Evolutionary conservation across 2,329 filamentous ascomycete species (phyloP), one percentile per base, ranked within the genome.

Genomic region (Cadophora luteo-olivacea): DNA sequence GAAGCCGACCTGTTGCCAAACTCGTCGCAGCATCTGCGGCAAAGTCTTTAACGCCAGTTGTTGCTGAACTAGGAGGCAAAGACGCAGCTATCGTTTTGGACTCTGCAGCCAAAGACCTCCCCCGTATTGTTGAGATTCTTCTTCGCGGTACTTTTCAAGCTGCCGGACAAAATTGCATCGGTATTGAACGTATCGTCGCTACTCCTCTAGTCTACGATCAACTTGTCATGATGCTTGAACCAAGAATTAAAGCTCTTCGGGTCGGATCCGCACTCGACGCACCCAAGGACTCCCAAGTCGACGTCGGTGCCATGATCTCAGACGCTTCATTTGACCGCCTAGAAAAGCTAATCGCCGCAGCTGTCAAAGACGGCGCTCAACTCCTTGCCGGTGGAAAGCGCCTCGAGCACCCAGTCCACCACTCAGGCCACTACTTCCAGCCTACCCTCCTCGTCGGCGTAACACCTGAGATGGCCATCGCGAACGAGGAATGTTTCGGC

Each of bases 161-260:
- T 63, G 91, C 94, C 19, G 96, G 96, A 0, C 96, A 99, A 80
- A 99, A 99, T 82, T 99, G 96, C 81, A 95, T 99, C 77, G 96
- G 96, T 66, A 95, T 97, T 73, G 96, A 99, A 82, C 92, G 96
- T 66, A 90, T 98, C 77, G 90, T 98, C 74, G 93, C 91, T 29
- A 86, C 92, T 19, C 90, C 93, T 1, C 83, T 82, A n/a, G 85
- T 92, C 63, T 97, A 98, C 82, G 85, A 91, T 70, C 84, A 84
- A 66, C 86, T 99, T 25, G 82, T 97, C 64, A 80, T 84, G 5
- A 84, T 89, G 69, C 87, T 99, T 24, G 86, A 89, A 63, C 90
- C 92, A 12, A 90, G 91, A 70, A 92, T 98, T 72, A 84, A 85
- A 70, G 85, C 86, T 12, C 84, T 99, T 19, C 90, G 92, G 24